Percentiles rank a stretch among this genome's conserved stretches.
phyloP scores from a whole-genome alignment of 345 rosid species.

The Hirschfeldia incana region DNA sequence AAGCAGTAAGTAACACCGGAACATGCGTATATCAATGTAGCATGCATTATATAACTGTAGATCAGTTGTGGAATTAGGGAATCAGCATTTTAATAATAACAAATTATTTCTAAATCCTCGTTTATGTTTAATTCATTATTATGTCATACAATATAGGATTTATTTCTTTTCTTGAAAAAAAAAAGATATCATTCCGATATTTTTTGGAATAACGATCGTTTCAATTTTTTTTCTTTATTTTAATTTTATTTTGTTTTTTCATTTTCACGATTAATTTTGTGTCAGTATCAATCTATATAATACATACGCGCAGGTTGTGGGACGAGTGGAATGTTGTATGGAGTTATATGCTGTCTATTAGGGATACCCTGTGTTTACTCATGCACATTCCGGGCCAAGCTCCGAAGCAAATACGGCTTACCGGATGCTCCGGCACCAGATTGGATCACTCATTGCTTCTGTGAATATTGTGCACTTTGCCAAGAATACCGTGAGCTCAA shows the following conservation, averaged over 20 bases:
- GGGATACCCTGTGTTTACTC: slow-evolving; percentile 27
- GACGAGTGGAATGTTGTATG: slow-evolving; percentile 25
- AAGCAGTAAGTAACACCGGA: slow-evolving; percentile 38
- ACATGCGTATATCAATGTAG: neutral
- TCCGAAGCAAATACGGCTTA: slow-evolving; percentile 43
- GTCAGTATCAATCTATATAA: neutral
- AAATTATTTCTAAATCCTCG: neutral
- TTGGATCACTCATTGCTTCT: slow-evolving; percentile 45
- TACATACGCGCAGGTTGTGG: slow-evolving; percentile 32
- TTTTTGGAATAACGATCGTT: neutral
- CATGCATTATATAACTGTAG: neutral
- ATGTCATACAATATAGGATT: no score
- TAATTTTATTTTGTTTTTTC: neutral
- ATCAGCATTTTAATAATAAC: neutral
- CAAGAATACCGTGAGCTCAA: slow-evolving; percentile 64
- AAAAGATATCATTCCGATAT: no score
- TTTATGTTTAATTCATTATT: neutral
- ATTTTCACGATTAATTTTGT: neutral
- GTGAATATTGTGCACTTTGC: slow-evolving; percentile 50
- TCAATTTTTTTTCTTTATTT: neutral
- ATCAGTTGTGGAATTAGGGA: neutral
- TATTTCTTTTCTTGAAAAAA: no score
- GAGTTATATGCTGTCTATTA: slow-evolving; percentile 24
- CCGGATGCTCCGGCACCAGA: slow-evolving; percentile 59
- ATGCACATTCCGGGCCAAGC: slow-evolving; percentile 42